Percentiles rank a stretch among this genome's conserved stretches.
Conservation (phyloP, 148 eudicot species). For the Dianthus caryophyllus region DNA sequence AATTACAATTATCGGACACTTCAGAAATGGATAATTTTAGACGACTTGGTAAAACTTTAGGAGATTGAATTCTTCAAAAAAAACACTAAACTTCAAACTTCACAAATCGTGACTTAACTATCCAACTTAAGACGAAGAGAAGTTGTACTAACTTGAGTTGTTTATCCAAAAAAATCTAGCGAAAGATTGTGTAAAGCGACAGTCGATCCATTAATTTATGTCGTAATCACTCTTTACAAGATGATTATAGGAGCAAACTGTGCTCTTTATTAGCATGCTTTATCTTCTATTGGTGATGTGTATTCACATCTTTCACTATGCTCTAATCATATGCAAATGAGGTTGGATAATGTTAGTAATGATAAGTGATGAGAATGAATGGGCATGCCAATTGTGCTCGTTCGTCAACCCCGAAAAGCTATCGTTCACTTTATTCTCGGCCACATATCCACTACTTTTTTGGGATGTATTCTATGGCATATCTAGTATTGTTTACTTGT, state of each 20-base stretch:
- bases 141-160: not conserved
- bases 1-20: too few relatives aligned
- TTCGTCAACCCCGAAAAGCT: conserved; percentile 10
- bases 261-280: conserved; percentile 4
- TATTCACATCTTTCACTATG: not conserved
- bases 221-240: not conserved
- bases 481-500: conserved; percentile 7
- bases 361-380: conserved; percentile 6
- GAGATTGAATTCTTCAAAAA: too few relatives aligned
- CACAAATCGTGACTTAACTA: too few relatives aligned
- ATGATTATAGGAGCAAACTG: conserved; percentile 1
- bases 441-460: conserved; percentile 14
- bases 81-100: too few relatives aligned
- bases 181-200: conserved; percentile 1
- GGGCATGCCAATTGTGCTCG: conserved; percentile 9
- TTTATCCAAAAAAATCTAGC: not conserved
- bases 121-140: too few relatives aligned
- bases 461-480: conserved; percentile 11
- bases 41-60: too few relatives aligned
- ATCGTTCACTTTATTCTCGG: conserved; percentile 5
- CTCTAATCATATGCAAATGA: conserved; percentile 17
- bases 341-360: not conserved
- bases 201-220: conserved; percentile 3
- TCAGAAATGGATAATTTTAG: too few relatives aligned
- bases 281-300: conserved; percentile 9